A percentile compares a stretch with the other conserved stretches of the same genome.
Evolutionary conservation across 2,329 filamentous ascomycete genomes (phyloP).

Genomic region (Phaeosphaeriaceae sp.): DNA sequence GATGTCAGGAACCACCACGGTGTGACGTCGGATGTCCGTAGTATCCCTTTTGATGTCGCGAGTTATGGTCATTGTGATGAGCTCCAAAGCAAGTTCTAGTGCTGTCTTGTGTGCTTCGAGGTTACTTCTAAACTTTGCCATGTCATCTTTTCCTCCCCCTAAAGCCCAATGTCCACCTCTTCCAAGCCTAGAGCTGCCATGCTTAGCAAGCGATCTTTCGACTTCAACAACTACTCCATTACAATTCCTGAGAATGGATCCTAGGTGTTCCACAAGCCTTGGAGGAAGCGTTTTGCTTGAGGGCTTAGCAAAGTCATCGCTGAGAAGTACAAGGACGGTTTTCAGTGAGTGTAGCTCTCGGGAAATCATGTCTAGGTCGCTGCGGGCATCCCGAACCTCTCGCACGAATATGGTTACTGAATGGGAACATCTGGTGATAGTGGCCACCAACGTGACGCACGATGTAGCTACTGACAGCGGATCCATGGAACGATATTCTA

Average conservation of each 20-base stretch:
- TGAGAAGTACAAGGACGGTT: conserved; percentile 10
- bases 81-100: conserved; percentile 9
- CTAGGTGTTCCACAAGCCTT: conserved; percentile 3
- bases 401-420: conserved; percentile 9
- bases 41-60: conserved; percentile 17
- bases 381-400: conserved; percentile 16
- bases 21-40: conserved; percentile 2
- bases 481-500: conserved; percentile 3
- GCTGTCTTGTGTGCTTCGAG: conserved; percentile 13
- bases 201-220: not conserved
- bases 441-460: conserved; percentile 5
- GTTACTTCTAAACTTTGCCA: conserved; percentile 8
- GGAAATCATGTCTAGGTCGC: conserved; percentile 14
- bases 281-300: not conserved
- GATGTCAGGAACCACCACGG: not conserved
- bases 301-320: conserved; percentile 3
- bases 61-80: conserved; percentile 8
- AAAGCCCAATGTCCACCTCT: conserved; percentile 6
- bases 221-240: conserved; percentile 3
- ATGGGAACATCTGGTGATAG: not conserved
- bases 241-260: conserved; percentile 6
- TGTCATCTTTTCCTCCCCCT: conserved; percentile 9
- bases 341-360: conserved; percentile 12
- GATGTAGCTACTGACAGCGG: conserved; percentile 8
- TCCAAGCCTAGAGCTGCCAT: not conserved